Evolutionary conservation across 345 rosid species (phyloP).

Genomic region (Ailanthus altissimus): DNA sequence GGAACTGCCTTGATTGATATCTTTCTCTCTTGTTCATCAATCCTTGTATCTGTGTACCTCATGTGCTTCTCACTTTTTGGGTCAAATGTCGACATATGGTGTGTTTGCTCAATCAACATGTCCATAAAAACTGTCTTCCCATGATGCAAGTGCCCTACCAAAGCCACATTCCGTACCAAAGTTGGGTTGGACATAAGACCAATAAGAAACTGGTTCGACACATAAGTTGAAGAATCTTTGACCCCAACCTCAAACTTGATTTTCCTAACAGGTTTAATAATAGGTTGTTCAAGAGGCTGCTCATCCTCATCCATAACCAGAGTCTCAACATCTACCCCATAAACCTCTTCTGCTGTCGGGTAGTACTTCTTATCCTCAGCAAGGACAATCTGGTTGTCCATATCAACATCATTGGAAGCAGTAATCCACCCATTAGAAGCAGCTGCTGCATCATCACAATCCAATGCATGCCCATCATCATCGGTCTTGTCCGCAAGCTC

Average conservation of each 20-base stretch:
- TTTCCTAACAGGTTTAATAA: conserved; percentile 79
- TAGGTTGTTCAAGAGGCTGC: conserved; percentile 88
- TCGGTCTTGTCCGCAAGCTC: conserved; percentile 55
- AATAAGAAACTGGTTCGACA: conserved; percentile 87
- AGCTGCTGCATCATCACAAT: conserved; percentile 52
- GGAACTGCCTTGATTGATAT: conserved; percentile 94
- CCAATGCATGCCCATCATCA: conserved; percentile 57
- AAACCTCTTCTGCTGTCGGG: conserved; percentile 98
- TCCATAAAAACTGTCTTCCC: conserved; percentile 97
- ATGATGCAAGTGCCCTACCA: conserved; percentile 92
- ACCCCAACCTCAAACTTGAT: conserved; percentile 92
- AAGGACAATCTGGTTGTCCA: conserved; percentile 92
- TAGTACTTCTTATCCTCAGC: conserved; percentile 97
- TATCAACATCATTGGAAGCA: conserved; percentile 70
- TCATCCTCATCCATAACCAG: conserved; percentile 98
- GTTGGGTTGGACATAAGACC: conserved; percentile 93
- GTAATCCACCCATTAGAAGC: conserved; percentile 86
- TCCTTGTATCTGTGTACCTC: conserved; percentile 89
- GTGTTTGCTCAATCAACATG: conserved; percentile 98
- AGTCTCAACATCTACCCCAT: conserved; percentile 91
- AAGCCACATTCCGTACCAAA: conserved; percentile 91
- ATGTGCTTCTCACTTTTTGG: conserved; percentile 80
- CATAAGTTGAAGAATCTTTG: conserved; percentile 87
- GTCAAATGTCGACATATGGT: conserved; percentile 85
- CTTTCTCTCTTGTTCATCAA: conserved; percentile 96